These are phyloP conservation scores for Aureobasidium sp. DNA, from an alignment of 2,329 filamentous ascomycete genomes.

Conservation along the genomic window DNA sequence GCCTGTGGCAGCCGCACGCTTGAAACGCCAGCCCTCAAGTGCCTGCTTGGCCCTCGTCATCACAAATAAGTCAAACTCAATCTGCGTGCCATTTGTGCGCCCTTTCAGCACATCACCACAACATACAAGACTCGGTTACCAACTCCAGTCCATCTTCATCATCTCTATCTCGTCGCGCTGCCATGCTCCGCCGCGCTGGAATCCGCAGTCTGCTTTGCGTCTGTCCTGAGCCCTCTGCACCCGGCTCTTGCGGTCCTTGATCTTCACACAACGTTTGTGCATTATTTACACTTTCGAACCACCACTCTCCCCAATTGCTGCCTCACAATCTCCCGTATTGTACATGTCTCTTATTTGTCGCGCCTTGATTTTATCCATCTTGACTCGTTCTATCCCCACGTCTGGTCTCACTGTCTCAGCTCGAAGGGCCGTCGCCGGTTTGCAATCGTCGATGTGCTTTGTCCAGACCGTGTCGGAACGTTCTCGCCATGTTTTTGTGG, in stretches of 20 bases:
- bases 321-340: not conserved
- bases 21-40: not conserved
- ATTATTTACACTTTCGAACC: not conserved
- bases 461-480: constrained; percentile 2
- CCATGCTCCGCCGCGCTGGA: not conserved
- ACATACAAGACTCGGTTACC: not conserved
- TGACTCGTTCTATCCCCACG: not conserved
- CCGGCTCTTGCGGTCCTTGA: not conserved
- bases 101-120: not conserved
- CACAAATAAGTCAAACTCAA: not conserved
- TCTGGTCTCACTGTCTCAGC: not conserved
- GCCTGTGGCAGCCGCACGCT: not conserved
- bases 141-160: not conserved
- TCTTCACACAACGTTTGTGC: constrained; percentile 1
- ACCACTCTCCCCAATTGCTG: not conserved
- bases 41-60: not conserved
- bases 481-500: constrained; percentile 3
- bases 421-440: not conserved
- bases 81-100: not conserved
- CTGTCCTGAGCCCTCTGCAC: not conserved
- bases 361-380: not conserved
- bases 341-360: not conserved
- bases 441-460: constrained; percentile 1
- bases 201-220: not conserved
- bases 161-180: not conserved